Percentiles rank a stretch among this genome's conserved stretches.
These are phyloP conservation scores for Metschnikowia matae DNA, from an alignment of 805 yeast genomes.

Conservation along the genomic window DNA sequence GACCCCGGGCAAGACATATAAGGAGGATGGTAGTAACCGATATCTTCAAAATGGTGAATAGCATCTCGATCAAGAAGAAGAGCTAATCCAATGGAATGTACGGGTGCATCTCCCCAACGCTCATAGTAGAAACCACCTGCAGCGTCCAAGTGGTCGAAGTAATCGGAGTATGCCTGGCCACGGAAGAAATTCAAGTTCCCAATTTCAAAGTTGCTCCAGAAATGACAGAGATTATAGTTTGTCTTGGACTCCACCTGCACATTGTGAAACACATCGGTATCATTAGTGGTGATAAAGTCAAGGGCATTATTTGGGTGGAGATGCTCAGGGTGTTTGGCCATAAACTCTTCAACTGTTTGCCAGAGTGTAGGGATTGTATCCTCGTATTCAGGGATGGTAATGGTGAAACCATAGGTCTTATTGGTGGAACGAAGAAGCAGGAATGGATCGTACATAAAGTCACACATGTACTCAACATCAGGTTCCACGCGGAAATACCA, in stretches of 20 bases:
- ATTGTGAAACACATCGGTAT: slow-evolving; percentile 24
- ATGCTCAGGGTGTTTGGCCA: slow-evolving; percentile 40
- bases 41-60: slow-evolving; percentile 43
- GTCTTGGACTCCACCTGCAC: slow-evolving; percentile 12
- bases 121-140: slow-evolving; percentile 55
- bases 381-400: slow-evolving; percentile 49
- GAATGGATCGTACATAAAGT: slow-evolving; percentile 55
- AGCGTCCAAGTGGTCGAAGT: slow-evolving; percentile 44
- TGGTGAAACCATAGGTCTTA: slow-evolving; percentile 48
- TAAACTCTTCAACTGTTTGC: slow-evolving; percentile 45
- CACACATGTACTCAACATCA: slow-evolving; percentile 52
- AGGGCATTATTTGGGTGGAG: slow-evolving; percentile 46
- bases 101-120: slow-evolving; percentile 58
- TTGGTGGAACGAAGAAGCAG: slow-evolving; percentile 37
- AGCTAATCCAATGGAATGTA: slow-evolving; percentile 37
- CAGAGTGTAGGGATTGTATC: slow-evolving; percentile 52
- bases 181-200: slow-evolving; percentile 50
- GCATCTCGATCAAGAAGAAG: slow-evolving; percentile 32
- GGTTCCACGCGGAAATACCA: slow-evolving; percentile 65
- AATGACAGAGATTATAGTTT: slow-evolving; percentile 70
- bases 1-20: slow-evolving; percentile 40
- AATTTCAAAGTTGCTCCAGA: slow-evolving; percentile 64
- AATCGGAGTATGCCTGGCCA: slow-evolving; percentile 41
- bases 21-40: slow-evolving; percentile 43
- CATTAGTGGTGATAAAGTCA: slow-evolving; percentile 44